phyloP scores from a whole-genome alignment of 139 green algal species.

The Eudorina sp. region DNA sequence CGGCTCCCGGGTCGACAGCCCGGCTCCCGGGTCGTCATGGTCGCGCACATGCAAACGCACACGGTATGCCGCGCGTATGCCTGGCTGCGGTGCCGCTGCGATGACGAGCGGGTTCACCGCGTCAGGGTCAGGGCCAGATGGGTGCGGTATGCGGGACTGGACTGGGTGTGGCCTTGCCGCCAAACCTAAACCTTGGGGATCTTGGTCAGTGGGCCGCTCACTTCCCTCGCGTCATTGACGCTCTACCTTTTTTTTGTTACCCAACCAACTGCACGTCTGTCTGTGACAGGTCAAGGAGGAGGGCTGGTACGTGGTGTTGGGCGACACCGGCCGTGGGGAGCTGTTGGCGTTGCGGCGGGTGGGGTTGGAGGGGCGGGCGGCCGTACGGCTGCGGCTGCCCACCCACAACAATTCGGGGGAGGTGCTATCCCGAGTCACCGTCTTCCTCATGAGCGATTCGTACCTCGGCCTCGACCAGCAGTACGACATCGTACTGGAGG shows the following conservation, averaged over 20 bases:
- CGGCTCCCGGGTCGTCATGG: too few relatives aligned
- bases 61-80: too few relatives aligned
- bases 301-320: conserved; percentile 95
- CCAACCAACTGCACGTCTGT: neutral
- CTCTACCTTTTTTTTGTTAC: neutral
- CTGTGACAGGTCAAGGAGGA: conserved; percentile 89
- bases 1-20: neutral
- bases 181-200: neutral
- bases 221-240: neutral
- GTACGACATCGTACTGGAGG: conserved; percentile 45
- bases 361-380: conserved; percentile 17
- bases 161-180: too few relatives aligned
- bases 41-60: too few relatives aligned
- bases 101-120: too few relatives aligned
- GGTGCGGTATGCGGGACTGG: too few relatives aligned
- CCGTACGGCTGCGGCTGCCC: conserved; percentile 34
- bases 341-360: conserved; percentile 90
- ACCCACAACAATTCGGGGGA: conserved; percentile 57
- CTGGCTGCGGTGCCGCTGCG: too few relatives aligned
- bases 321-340: conserved; percentile 70
- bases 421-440: conserved; percentile 48
- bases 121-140: too few relatives aligned
- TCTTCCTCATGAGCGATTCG: conserved; percentile 89
- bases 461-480: conserved; percentile 79
- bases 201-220: neutral